These are phyloP conservation scores for Kernera saxatilis DNA, from an alignment of 345 rosid genomes.

Conservation along the genomic window DNA sequence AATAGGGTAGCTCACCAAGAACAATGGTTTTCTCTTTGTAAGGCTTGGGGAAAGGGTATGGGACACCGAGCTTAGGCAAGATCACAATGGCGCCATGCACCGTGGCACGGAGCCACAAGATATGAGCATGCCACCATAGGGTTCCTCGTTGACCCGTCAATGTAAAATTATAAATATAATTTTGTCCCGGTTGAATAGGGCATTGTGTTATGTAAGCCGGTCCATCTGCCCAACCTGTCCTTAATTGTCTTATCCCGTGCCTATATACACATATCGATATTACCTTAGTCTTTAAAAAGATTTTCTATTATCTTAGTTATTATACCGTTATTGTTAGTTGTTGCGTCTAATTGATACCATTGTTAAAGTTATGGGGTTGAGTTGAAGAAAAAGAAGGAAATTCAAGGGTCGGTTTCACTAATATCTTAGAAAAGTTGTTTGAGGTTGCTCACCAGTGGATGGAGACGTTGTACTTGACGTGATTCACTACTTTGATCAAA, in stretches of 20 bases:
- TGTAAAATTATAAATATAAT: slow-evolving; percentile 65
- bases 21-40: slow-evolving; percentile 49
- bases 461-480: slow-evolving; percentile 76
- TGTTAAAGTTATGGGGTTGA: not conserved
- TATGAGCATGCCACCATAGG: slow-evolving; percentile 81
- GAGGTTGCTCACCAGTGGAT: slow-evolving; percentile 67
- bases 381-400: slow-evolving; percentile 49
- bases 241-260: slow-evolving; percentile 80
- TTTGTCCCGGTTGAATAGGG: slow-evolving; percentile 77
- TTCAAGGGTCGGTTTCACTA: not conserved
- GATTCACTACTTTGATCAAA: slow-evolving; percentile 70
- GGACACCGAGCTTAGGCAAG: slow-evolving; percentile 75
- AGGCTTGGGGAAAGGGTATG: slow-evolving; percentile 85
- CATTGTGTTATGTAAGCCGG: slow-evolving; percentile 94
- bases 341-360: not conserved
- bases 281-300: too few relatives aligned
- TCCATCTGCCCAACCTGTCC: slow-evolving; percentile 91
- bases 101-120: slow-evolving; percentile 92
- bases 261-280: slow-evolving; percentile 34
- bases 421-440: slow-evolving; percentile 1
- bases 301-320: too few relatives aligned
- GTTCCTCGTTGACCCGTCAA: slow-evolving; percentile 83
- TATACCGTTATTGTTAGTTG: not conserved
- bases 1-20: slow-evolving; percentile 26
- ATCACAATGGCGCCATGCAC: slow-evolving; percentile 79